Evolutionary conservation across 768 basidiomycete genomes (phyloP).

Genomic region (Dioszegia hungarica): DNA sequence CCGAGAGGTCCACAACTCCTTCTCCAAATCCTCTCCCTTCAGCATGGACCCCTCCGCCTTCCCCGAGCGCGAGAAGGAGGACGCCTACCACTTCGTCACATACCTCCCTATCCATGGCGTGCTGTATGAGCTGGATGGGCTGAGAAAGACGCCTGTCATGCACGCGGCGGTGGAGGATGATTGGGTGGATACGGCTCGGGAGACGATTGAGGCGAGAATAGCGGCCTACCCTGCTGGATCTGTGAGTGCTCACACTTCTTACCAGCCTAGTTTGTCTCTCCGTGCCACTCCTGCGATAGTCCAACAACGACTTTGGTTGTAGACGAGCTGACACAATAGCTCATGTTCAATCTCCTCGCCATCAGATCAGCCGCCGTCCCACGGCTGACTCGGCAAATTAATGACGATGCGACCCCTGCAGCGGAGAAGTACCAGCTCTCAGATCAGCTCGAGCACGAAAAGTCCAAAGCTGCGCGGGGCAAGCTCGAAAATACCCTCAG

Average conservation of each 20-base stretch:
- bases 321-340: constrained; percentile 51
- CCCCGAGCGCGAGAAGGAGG: constrained; percentile 60
- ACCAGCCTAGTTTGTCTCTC: too few relatives aligned
- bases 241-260: constrained; percentile 57
- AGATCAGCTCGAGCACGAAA: constrained; percentile 37
- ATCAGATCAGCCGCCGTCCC: constrained; percentile 78
- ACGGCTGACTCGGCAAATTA: constrained; percentile 59
- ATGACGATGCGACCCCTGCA: constrained; percentile 38
- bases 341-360: constrained; percentile 88
- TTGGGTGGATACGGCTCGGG: constrained; percentile 80
- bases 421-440: constrained; percentile 13
- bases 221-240: constrained; percentile 82
- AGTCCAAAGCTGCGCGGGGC: constrained; percentile 27
- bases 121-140: constrained; percentile 89
- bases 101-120: constrained; percentile 79
- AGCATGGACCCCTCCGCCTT: constrained; percentile 71
- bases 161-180: constrained; percentile 61
- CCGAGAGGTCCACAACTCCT: constrained; percentile 73
- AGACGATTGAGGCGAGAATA: constrained; percentile 80
- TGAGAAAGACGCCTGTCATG: constrained; percentile 70
- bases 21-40: constrained; percentile 83
- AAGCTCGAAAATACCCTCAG: constrained; percentile 39
- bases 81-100: constrained; percentile 95
- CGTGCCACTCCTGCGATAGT: too few relatives aligned
- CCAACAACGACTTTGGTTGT: background rate